Conservation (phyloP, 139 green algal species). For the Closterium sp. region DNA sequence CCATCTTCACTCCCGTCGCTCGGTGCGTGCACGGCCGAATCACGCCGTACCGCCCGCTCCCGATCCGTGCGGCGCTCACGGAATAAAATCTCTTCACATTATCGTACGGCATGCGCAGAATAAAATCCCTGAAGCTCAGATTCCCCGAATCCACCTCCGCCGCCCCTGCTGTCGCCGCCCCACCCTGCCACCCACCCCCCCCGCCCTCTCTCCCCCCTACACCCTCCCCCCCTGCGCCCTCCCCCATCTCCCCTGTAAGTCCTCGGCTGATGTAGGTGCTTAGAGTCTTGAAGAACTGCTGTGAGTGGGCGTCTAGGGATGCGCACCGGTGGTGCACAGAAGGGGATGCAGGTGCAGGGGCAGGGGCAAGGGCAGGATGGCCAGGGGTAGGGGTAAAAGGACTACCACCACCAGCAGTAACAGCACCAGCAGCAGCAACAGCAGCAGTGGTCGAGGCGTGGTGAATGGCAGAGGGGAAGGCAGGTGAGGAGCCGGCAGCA, state of each 20-base stretch:
- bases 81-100: not conserved
- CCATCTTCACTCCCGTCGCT: not conserved
- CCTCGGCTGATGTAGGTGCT: not conserved
- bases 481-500: not conserved
- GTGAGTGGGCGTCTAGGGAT: not conserved
- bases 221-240: not conserved
- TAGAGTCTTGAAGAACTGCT: not conserved
- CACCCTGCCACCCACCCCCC: not conserved
- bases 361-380: too few species aligned
- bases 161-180: too few species aligned
- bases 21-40: not conserved
- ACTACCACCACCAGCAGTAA: not conserved
- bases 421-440: not conserved
- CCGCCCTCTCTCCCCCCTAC: not conserved
- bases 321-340: not conserved
- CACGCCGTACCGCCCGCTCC: conserved; percentile 7
- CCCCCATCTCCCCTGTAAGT: not conserved
- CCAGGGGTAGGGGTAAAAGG: too few species aligned
- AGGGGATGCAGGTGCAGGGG: too few species aligned
- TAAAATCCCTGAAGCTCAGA: not conserved
- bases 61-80: not conserved
- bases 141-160: not conserved
- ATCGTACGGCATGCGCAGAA: conserved; percentile 1
- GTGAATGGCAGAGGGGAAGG: not conserved
- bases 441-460: not conserved